Evolutionary conservation across 2,329 filamentous ascomycete species (phyloP).

Genomic region (Fusarium scirpi): DNA sequence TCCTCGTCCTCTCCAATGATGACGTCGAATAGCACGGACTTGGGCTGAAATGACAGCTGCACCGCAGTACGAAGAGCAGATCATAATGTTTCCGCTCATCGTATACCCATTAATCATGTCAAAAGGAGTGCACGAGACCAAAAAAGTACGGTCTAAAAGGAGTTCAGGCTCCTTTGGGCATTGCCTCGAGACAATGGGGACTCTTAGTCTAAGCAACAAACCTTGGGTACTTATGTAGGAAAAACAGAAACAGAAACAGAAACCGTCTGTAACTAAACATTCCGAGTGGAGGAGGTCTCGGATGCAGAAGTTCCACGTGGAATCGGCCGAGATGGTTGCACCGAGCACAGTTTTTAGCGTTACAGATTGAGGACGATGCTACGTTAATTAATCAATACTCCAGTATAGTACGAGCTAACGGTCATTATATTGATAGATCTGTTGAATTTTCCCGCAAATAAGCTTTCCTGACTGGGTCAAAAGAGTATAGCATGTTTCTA

Average conservation of each 20-base stretch:
- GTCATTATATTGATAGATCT: background rate
- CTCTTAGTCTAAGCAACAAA: background rate
- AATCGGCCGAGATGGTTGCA: slow-evolving; percentile 31
- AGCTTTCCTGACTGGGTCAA: background rate
- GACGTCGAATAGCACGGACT: slow-evolving; percentile 18
- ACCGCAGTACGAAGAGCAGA: slow-evolving; percentile 11
- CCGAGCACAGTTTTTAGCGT: slow-evolving; percentile 14
- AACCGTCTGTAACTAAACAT: background rate
- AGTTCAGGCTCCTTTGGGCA: background rate
- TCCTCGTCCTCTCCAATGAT: slow-evolving; percentile 5
- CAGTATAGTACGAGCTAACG: background rate
- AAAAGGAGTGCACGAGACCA: background rate
- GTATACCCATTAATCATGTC: background rate
- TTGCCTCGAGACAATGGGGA: background rate
- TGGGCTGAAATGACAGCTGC: slow-evolving; percentile 24
- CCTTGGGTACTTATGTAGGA: background rate
- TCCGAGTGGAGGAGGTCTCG: slow-evolving; percentile 24
- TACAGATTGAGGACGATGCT: background rate
- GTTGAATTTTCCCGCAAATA: background rate
- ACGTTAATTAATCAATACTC: background rate
- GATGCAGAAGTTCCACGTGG: slow-evolving; percentile 36
- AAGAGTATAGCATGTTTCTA: background rate
- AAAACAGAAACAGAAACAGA: background rate
- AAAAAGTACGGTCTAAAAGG: background rate
- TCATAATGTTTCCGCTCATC: slow-evolving; percentile 17